A percentile compares a stretch with the other conserved stretches of the same genome.
phyloP scores from a whole-genome alignment of 2,329 filamentous ascomycete genomes.

The Onygenales sp. region DNA sequence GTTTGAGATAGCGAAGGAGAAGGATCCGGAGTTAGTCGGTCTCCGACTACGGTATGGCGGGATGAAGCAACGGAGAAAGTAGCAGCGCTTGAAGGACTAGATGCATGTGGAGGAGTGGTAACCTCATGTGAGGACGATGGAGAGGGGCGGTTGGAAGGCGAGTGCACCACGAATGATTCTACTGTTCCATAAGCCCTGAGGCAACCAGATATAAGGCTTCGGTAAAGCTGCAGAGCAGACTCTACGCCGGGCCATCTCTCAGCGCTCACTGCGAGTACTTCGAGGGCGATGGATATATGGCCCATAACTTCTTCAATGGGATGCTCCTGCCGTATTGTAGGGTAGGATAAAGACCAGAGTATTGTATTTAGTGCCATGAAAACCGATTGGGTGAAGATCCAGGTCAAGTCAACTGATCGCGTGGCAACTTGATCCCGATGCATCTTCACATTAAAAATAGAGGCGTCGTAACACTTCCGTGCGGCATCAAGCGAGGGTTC shows the following conservation, averaged over 20 bases:
- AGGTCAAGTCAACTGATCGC: constrained; percentile 73
- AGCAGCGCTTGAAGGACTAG: constrained; percentile 32
- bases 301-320: constrained; percentile 64
- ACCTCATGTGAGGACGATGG: constrained; percentile 30
- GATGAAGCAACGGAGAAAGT: constrained; percentile 25
- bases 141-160: constrained; percentile 33
- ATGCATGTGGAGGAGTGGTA: constrained; percentile 29
- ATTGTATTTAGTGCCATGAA: constrained; percentile 90
- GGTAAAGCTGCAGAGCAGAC: constrained; percentile 75
- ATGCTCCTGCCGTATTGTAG: constrained; percentile 67
- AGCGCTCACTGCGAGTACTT: constrained; percentile 69
- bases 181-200: constrained; percentile 73
- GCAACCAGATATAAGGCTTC: constrained; percentile 75
- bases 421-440: constrained; percentile 70
- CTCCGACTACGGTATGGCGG: constrained; percentile 20
- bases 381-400: constrained; percentile 81
- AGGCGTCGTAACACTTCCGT: constrained; percentile 70
- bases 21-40: constrained; percentile 14
- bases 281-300: constrained; percentile 64
- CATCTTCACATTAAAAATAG: constrained; percentile 70
- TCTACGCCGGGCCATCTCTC: constrained; percentile 87
- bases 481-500: constrained; percentile 74
- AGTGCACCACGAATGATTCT: constrained; percentile 43
- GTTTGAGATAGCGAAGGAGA: constrained; percentile 20
- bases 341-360: constrained; percentile 83